Base-by-base conservation (phyloP, 805 yeast genomes). In the Candida awuae region DNA sequence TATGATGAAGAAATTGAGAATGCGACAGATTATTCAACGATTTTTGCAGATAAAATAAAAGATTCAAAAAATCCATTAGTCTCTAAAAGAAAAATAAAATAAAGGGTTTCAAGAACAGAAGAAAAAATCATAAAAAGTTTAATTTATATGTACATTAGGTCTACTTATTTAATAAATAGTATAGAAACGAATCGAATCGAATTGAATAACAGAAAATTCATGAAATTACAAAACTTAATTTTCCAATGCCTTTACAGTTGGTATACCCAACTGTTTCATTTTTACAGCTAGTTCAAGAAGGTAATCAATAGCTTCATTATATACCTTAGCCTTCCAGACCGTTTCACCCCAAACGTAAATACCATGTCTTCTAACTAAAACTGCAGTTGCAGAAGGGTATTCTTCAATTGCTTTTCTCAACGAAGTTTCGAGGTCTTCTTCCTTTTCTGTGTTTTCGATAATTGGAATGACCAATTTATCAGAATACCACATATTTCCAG, bases 341-440 rank as follows among this genome's bases (percentile, higher is more conserved):
- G 72, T 76, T 50, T 81, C 85, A 18, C 97, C 97, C 97, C 97
- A 90, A n/a, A 87, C 95, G 56, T 80, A 90, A 32, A 90, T 80
- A 1, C 97, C 97, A 55, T 90, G 97, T 53, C 96, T 70, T 59
- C 95, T 74, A 6, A 90, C 97, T 38, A 90, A 66, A 1, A 90
- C 86, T 0, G 97, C 97, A 3, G 87, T 75, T 4, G 94, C 65
- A 0, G 74, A 68, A 1, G 97, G 96, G 51, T 85, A 80, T 13
- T 70, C 66, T n/a, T 50, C 57, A 38, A 88, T 74, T 1, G 87
- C 81, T 41, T 70, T 61, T 45, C 75, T 75, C 31, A 88, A 63
- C 15, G 80, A 65, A 19, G 73, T 83, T 7, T 80, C 74, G 46
- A 90, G 67, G 43, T 86, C 87, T 54, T 85, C 94, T 54, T 90